phyloP scores from a whole-genome alignment of 2,329 filamentous ascomycete genomes.

The Scedosporium apiospermum region DNA sequence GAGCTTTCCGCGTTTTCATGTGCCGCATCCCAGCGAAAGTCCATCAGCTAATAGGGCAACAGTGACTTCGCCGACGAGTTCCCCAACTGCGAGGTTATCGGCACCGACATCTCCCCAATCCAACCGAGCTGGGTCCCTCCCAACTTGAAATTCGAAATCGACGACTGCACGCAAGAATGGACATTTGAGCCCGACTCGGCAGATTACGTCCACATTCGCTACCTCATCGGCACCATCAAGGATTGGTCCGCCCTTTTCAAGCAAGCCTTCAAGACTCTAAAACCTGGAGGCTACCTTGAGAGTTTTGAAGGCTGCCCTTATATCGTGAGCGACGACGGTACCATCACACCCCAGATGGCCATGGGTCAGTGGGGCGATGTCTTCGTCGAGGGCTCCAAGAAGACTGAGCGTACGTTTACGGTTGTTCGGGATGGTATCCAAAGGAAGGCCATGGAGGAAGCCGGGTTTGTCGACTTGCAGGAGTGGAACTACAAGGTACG shows the following conservation, averaged over 20 bases:
- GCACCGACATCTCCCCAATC: conserved; percentile 47
- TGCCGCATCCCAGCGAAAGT: neutral
- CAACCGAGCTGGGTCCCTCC: conserved; percentile 42
- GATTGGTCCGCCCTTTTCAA: conserved; percentile 46
- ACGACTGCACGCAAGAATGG: conserved; percentile 25
- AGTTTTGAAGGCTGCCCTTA: neutral
- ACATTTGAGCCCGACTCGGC: conserved; percentile 31
- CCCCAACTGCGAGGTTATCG: conserved; percentile 32
- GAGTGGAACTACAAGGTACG: neutral
- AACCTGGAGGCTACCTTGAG: neutral
- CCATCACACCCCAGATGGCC: neutral
- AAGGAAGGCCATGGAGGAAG: neutral
- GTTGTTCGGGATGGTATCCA: neutral
- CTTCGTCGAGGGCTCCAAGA: neutral
- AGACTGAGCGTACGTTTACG: neutral
- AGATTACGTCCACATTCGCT: conserved; percentile 49
- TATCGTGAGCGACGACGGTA: neutral
- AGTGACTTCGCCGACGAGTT: conserved; percentile 22
- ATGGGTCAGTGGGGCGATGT: neutral
- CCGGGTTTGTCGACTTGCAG: neutral
- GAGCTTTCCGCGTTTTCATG: neutral
- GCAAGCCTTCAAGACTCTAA: conserved; percentile 25
- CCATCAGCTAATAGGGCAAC: conserved; percentile 28
- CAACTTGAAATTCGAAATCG: conserved; percentile 24
- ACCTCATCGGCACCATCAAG: conserved; percentile 46